These are phyloP conservation scores for Termitomyces eurrhizus DNA, from an alignment of 768 basidiomycete species.

Conservation along the genomic window DNA sequence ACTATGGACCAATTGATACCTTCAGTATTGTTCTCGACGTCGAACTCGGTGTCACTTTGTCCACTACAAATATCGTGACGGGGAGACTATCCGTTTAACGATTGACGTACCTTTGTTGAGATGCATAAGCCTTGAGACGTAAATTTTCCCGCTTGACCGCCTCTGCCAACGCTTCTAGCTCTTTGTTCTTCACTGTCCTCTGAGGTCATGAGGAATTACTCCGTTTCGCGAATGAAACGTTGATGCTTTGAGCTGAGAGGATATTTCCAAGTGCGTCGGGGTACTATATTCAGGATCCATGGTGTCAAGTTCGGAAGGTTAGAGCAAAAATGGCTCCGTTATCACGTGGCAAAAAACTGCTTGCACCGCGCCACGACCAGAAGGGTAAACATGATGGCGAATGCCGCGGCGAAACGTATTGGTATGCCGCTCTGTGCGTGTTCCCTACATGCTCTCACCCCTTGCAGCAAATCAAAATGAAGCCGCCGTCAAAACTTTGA, in stretches of 20 bases:
- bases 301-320: background rate
- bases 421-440: conserved; percentile 35
- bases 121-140: conserved; percentile 50
- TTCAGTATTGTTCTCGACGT: conserved; percentile 35
- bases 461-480: conserved; percentile 71
- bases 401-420: conserved; percentile 77
- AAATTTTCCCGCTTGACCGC: conserved; percentile 63
- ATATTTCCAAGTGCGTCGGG: background rate
- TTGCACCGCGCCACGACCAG: conserved; percentile 15
- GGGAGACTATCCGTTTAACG: conserved; percentile 2
- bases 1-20: conserved; percentile 45
- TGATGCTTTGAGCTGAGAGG: conserved; percentile 26
- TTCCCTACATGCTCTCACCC: background rate
- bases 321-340: conserved; percentile 1
- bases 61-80: conserved; percentile 10
- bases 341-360: conserved; percentile 18
- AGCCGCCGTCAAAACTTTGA: conserved; percentile 57
- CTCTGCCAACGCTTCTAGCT: conserved; percentile 55
- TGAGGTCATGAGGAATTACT: conserved; percentile 10
- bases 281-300: background rate
- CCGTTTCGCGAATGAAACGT: conserved; percentile 15
- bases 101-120: conserved; percentile 38
- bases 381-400: conserved; percentile 50
- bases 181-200: conserved; percentile 44
- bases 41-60: conserved; percentile 18